These are phyloP conservation scores for Candolleomyces eurysporus DNA, from an alignment of 768 basidiomycete genomes.

Conservation along the genomic window DNA sequence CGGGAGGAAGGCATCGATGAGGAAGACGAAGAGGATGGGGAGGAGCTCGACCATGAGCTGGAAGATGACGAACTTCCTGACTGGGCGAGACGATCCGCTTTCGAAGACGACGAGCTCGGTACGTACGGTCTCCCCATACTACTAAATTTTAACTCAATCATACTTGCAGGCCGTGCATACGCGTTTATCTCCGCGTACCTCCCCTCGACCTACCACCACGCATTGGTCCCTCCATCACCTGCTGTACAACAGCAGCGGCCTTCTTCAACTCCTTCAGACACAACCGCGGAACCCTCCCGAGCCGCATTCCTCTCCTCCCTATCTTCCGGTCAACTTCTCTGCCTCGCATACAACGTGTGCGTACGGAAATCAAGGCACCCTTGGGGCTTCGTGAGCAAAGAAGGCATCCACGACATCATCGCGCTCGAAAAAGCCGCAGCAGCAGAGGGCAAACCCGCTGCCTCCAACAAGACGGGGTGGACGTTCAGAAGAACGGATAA, in stretches of 20 bases:
- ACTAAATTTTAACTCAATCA: background rate
- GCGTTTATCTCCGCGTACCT: constrained; percentile 60
- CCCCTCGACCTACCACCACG: constrained; percentile 49
- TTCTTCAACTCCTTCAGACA: constrained; percentile 23
- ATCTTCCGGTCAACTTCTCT: constrained; percentile 79
- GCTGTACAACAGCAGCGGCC: constrained; percentile 10
- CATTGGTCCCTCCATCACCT: constrained; percentile 30
- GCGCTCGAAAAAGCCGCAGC: constrained; percentile 55
- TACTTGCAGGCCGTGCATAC: constrained; percentile 56
- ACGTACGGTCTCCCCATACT: constrained; percentile 17
- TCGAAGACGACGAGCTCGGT: constrained; percentile 60
- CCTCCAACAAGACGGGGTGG: constrained; percentile 46
- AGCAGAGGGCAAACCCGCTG: constrained; percentile 36
- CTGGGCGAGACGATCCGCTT: constrained; percentile 69
- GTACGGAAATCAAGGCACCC: constrained; percentile 79
- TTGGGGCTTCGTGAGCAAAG: constrained; percentile 83
- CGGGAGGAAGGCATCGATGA: constrained; percentile 35
- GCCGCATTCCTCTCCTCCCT: constrained; percentile 48
- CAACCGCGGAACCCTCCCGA: background rate
- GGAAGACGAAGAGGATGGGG: constrained; percentile 44
- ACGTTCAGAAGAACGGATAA: constrained; percentile 88
- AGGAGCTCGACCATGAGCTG: constrained; percentile 40
- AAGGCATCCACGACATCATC: constrained; percentile 78
- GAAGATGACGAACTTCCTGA: constrained; percentile 73
- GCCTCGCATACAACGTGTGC: constrained; percentile 75